A percentile compares a stretch with the other conserved stretches of the same genome.
These are phyloP conservation scores for Lizonia empirigonia DNA, from an alignment of 2,329 filamentous ascomycete genomes.

Conservation along the genomic window DNA sequence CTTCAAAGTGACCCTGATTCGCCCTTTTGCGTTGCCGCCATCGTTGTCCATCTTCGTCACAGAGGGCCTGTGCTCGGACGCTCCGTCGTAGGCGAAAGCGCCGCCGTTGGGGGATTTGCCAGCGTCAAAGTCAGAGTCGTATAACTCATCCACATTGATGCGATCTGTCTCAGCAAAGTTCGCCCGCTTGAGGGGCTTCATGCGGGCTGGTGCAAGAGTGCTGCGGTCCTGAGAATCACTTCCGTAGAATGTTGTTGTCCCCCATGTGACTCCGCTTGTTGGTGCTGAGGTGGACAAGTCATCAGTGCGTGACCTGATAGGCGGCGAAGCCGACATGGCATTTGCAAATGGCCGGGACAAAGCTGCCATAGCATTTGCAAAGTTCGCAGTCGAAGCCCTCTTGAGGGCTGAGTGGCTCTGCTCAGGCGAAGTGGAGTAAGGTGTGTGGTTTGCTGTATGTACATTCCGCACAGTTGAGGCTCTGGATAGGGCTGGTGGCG, in stretches of 20 bases:
- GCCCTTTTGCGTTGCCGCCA: constrained; percentile 16
- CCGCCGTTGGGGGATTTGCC: constrained; percentile 27
- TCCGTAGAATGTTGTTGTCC: constrained; percentile 50
- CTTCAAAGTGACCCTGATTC: constrained; percentile 59
- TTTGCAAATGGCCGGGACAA: constrained; percentile 49
- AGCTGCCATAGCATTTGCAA: constrained; percentile 49
- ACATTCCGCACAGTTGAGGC: constrained; percentile 44
- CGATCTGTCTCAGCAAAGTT: constrained; percentile 44
- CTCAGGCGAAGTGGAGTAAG: constrained; percentile 52
- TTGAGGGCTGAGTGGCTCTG: constrained; percentile 40
- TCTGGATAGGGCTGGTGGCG: constrained; percentile 56
- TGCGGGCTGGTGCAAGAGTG: constrained; percentile 33
- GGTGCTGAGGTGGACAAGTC: constrained; percentile 52
- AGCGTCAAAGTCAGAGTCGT: constrained; percentile 44
- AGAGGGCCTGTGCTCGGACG: constrained; percentile 32
- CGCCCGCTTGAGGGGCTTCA: constrained; percentile 48
- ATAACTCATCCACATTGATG: constrained; percentile 36
- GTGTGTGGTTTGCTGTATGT: constrained; percentile 46
- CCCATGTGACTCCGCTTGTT: constrained; percentile 55
- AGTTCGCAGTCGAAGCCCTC: constrained; percentile 44
- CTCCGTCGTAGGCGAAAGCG: constrained; percentile 21
- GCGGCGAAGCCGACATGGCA: constrained; percentile 47
- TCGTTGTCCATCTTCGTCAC: constrained; percentile 21
- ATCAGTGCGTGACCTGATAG: constrained; percentile 42
- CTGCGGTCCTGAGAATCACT: constrained; percentile 39